Conservation (phyloP, 352 stramenopile species). For the Albugo candida region DNA sequence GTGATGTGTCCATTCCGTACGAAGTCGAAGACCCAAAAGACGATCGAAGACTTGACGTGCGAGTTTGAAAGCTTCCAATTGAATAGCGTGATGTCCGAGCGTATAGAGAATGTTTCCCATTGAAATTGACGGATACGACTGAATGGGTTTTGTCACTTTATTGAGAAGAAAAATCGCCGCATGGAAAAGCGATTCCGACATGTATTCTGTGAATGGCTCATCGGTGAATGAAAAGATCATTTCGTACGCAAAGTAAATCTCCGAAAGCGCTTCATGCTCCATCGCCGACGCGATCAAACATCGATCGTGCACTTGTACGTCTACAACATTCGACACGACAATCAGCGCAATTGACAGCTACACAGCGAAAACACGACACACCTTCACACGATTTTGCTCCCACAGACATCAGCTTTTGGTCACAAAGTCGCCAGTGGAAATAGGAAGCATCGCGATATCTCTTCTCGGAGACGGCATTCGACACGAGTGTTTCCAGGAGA, state of each 20-base stretch:
- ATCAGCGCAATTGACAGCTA: not conserved
- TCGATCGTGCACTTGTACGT: not conserved
- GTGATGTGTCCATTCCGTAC: conserved; percentile 58
- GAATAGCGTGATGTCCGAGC: conserved; percentile 80
- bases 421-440: conserved; percentile 84
- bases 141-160: conserved; percentile 24
- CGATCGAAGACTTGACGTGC: conserved; percentile 86
- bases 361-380: not conserved
- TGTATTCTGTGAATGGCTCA: conserved; percentile 85
- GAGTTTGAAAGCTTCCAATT: conserved; percentile 85
- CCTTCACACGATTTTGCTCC: too few relatives aligned
- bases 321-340: too few relatives aligned
- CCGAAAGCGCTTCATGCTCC: conserved; percentile 56
- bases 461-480: conserved; percentile 71
- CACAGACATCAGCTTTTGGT: conserved; percentile 12
- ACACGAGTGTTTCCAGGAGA: conserved; percentile 77
- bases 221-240: conserved; percentile 86
- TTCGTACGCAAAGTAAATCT: conserved; percentile 88
- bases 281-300: conserved; percentile 15
- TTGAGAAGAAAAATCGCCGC: conserved; percentile 87
- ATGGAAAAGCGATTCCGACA: conserved; percentile 85
- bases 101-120: conserved; percentile 86
- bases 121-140: conserved; percentile 68
- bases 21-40: conserved; percentile 78
- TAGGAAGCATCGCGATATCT: conserved; percentile 83